Conservation (phyloP, 768 basidiomycete genomes). For the Rhizopogon rudus region DNA sequence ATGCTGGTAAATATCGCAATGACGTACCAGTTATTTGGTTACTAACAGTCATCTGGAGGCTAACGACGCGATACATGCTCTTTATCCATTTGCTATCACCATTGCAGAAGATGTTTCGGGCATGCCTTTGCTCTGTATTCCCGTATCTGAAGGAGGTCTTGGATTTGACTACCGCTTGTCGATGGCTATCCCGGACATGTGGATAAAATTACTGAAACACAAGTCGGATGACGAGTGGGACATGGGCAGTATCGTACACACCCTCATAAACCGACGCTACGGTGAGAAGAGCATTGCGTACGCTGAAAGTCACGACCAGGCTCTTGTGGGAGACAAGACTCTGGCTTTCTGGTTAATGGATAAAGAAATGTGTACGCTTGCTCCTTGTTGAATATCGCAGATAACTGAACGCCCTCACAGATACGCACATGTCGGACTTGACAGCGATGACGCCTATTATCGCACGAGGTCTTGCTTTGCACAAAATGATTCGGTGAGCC, state of each 20-base stretch:
- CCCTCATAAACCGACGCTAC: slow-evolving; percentile 83
- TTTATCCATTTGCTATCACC: slow-evolving; percentile 79
- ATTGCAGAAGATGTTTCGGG: slow-evolving; percentile 99
- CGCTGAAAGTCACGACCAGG: slow-evolving; percentile 97
- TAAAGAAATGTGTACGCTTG: slow-evolving; percentile 92
- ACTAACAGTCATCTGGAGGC: slow-evolving; percentile 51
- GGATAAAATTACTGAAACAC: slow-evolving; percentile 99
- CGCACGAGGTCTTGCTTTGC: slow-evolving; percentile 84
- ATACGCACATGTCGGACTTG: slow-evolving; percentile 92
- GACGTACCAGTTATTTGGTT: background rate
- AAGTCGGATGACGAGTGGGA: slow-evolving; percentile 85
- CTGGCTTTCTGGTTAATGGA: slow-evolving; percentile 99
- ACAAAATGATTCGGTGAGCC: slow-evolving; percentile 93
- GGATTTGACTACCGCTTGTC: slow-evolving; percentile 98
- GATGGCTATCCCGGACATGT: slow-evolving; percentile 99
- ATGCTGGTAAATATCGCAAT: slow-evolving; percentile 72
- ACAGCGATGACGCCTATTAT: slow-evolving; percentile 79
- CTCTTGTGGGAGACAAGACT: slow-evolving; percentile 97
- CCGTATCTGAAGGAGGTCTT: slow-evolving; percentile 78
- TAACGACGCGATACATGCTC: slow-evolving; percentile 80
- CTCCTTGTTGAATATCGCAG: background rate
- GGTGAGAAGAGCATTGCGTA: slow-evolving; percentile 90
- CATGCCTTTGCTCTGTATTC: slow-evolving; percentile 90
- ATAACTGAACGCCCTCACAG: slow-evolving; percentile 31
- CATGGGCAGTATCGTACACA: slow-evolving; percentile 80